A percentile compares a stretch with the other conserved stretches of the same genome.
These are phyloP conservation scores for Amanita polypyramis DNA, from an alignment of 768 basidiomycete species.

Conservation along the genomic window DNA sequence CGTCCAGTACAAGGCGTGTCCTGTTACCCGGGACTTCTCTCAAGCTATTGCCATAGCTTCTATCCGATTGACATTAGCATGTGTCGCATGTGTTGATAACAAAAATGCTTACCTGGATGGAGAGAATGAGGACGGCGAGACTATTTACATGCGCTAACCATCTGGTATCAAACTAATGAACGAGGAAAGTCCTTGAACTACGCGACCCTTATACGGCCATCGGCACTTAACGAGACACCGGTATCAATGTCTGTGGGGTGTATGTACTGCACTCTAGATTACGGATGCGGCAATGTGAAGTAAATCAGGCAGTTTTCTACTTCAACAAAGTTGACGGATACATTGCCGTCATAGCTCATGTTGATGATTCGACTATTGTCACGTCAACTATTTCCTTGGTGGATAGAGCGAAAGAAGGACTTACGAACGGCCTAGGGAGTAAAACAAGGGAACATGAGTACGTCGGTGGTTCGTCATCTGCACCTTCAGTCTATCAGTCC, in stretches of 20 bases:
- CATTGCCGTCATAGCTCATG: conserved; percentile 17
- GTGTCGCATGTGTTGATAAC: conserved; percentile 17
- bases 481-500: too few species aligned
- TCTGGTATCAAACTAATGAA: not conserved
- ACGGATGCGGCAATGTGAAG: conserved; percentile 11
- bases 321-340: conserved; percentile 5
- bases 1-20: too few species aligned
- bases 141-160: not conserved
- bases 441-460: too few species aligned
- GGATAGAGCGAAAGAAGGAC: not conserved
- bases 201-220: conserved; percentile 19
- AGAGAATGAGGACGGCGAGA: not conserved
- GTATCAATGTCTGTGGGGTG: conserved; percentile 17
- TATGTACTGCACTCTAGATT: conserved; percentile 12
- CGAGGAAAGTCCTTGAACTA: conserved; percentile 11
- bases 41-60: too few species aligned
- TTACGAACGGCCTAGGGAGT: too few species aligned
- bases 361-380: conserved; percentile 17
- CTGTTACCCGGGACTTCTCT: too few species aligned
- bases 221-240: conserved; percentile 20
- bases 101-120: conserved; percentile 2
- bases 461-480: too few species aligned
- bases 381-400: conserved; percentile 6
- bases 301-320: conserved; percentile 18
- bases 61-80: conserved; percentile 18